Base-by-base conservation (phyloP, 2,329 filamentous ascomycete genomes). In the Ophiosphaerella narmari region DNA sequence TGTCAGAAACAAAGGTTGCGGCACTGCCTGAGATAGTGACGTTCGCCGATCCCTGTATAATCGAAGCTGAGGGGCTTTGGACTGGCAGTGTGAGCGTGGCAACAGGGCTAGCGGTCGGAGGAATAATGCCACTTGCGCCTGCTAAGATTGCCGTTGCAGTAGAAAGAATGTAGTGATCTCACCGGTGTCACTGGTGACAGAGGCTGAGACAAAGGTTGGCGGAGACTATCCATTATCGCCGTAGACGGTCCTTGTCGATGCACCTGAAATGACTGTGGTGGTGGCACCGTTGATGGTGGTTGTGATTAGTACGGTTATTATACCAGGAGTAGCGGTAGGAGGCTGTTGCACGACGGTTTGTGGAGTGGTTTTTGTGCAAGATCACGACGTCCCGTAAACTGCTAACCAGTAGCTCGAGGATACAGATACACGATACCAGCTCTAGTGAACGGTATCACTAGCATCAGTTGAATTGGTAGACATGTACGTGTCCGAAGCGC, bases 331-430 rank as follows among this genome's bases (percentile, higher is more conserved):
- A 23, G 57, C 45, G 2, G 56, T 52, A 3, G 48, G 45, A 16
- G 55, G 54, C 29, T 50, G 52, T 18, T 56, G 54, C 32, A 65
- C 57, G 24, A 67, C 60, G 1, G 65, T 68, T 13, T 50, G 58
- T 7, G 60, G 57, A 35, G 62, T 43, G 4, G 52, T 54, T 24
- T 51, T 41, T 8, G 63, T 64, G 37, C 66, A 68, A 8, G 60
- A 52, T 63, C 66, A 69, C 1, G 60, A 57, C 1, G 62, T 65
- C 13, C 44, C 50, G 33, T 65, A 69, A 1, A 63, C 58, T 7
- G 50, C 65, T 38, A 43, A 62, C 66, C 66, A 71, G 12, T 50
- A 60, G 18, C 58, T 64, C 1, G 65, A 68, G 4, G 68, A 69
- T 5, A 58, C 62, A 29, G 59, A 65, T 0, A 62, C 31, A 5